Percentiles rank a stretch among this genome's conserved stretches.
These are phyloP conservation scores for Coemansia erecta DNA, from an alignment of 192 early-diverging fungal species.

Conservation along the genomic window DNA sequence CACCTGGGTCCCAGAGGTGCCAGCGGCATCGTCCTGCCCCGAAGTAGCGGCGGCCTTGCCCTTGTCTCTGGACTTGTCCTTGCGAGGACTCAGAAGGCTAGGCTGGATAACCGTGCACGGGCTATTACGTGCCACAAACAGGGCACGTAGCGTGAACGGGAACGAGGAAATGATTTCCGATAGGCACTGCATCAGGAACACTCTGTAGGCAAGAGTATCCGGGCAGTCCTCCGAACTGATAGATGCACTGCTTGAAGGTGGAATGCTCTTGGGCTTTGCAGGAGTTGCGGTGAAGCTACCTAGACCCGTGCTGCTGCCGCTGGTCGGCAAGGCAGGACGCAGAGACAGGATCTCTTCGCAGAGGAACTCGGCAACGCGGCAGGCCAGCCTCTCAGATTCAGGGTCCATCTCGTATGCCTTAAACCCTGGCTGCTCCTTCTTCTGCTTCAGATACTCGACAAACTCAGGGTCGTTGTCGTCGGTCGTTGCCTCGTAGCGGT, in stretches of 20 bases:
- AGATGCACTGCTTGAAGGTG: constrained; percentile 2
- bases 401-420: constrained; percentile 38
- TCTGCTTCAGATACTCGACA: constrained; percentile 29
- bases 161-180: constrained; percentile 88
- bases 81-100: constrained; percentile 31
- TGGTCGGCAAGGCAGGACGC: constrained; percentile 15
- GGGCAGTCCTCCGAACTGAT: constrained; percentile 26
- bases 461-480: constrained; percentile 14
- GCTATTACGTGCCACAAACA: constrained; percentile 40
- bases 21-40: constrained; percentile 11
- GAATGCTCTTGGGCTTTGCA: background rate
- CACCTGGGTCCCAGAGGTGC: background rate
- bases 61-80: constrained; percentile 30
- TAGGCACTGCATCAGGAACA: constrained; percentile 83
- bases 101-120: background rate
- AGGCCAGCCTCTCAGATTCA: constrained; percentile 44
- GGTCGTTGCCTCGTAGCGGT: constrained; percentile 26
- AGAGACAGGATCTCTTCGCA: constrained; percentile 44
- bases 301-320: constrained; percentile 10
- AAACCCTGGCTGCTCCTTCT: constrained; percentile 30
- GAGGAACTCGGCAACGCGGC: constrained; percentile 45
- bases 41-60: constrained; percentile 11
- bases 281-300: background rate
- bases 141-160: constrained; percentile 51
- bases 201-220: constrained; percentile 55